A percentile compares a stretch with the other conserved stretches of the same genome.
These are phyloP conservation scores for Ogataea ganodermae DNA, from an alignment of 805 yeast species.

Conservation along the genomic window DNA sequence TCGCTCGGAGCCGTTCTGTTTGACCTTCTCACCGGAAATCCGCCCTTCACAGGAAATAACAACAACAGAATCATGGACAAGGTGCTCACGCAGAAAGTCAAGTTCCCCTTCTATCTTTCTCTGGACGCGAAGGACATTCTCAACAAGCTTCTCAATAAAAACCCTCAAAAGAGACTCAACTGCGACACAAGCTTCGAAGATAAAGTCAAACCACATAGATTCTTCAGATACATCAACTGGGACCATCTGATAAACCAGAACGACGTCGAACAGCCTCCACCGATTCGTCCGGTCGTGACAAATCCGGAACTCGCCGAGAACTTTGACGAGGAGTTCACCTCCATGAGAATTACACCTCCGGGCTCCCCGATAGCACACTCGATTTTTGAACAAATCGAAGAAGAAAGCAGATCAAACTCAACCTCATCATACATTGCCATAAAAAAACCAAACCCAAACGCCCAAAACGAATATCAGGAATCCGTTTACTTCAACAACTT, in stretches of 20 bases:
- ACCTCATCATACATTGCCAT: slow-evolving; percentile 36
- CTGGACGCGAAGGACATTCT: slow-evolving; percentile 79
- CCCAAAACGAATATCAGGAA: slow-evolving; percentile 28
- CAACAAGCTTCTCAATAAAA: slow-evolving; percentile 64
- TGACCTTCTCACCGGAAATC: slow-evolving; percentile 82
- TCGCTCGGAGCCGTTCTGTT: slow-evolving; percentile 80
- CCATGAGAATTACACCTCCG: slow-evolving; percentile 53
- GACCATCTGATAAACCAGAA: slow-evolving; percentile 50
- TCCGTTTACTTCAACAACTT: slow-evolving; percentile 38
- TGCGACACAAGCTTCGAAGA: slow-evolving; percentile 52
- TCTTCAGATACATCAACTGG: slow-evolving; percentile 82
- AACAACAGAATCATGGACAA: slow-evolving; percentile 76
- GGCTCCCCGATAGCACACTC: slow-evolving; percentile 34
- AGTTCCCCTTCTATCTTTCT: slow-evolving; percentile 73
- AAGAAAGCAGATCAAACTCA: slow-evolving; percentile 34
- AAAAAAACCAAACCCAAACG: slow-evolving; percentile 29
- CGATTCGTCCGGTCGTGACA: slow-evolving; percentile 80
- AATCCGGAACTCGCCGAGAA: slow-evolving; percentile 84
- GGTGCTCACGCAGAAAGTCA: slow-evolving; percentile 64
- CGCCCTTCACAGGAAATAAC: slow-evolving; percentile 86
- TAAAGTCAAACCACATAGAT: slow-evolving; percentile 61
- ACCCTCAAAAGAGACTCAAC: slow-evolving; percentile 64
- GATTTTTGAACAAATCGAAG: slow-evolving; percentile 31
- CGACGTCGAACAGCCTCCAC: slow-evolving; percentile 65
- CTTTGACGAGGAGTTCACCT: slow-evolving; percentile 78